Base-by-base conservation (phyloP, 176 grass and related monocot genomes). In the Oryza australiensis region DNA sequence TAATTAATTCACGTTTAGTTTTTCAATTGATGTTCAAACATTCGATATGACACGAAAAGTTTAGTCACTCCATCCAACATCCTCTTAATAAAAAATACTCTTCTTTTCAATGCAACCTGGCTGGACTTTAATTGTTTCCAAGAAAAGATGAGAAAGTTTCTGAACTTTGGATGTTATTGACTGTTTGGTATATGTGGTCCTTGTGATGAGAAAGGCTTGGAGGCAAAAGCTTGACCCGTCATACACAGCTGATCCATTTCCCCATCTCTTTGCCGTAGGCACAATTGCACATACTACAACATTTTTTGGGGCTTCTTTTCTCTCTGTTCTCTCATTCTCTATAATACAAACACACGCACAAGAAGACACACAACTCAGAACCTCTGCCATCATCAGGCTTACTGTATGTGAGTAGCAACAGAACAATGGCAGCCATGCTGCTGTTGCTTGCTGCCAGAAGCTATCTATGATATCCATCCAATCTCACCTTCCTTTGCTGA, bases 161-260 rank as follows among this genome's bases (percentile, higher is more conserved):
- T 53, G 6, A 1, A 16, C 14, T 77, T 88, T 64, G 64, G 82
- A 51, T 29, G 59, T 12, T 66, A 20, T 69, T 49, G 9, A 7
- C 1, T 14, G 20, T 53, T 7, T 57, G 22, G 26, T 22, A 70
- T 28, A 37, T 23, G 34, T 84, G 75, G 35, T 45, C 69, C 75
- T 80, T 75, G 80, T 67, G 15, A 38, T 45, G 48, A 48, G 68
- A 11, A 73, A 48, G 40, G 23, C 83, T 23, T 40, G 24, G 40
- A 43, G 20, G 55, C 57, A 79, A 82, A 84, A 42, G 68, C 35
- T 84, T 65, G 48, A 28, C 68, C 73, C 33, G 3, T 42, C 37
- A 20, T 26, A 35, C 77, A 75, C 26, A 70, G 55, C 30, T 66
- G 46, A 5, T n/a, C n/a, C n/a, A n/a, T 79, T 55, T 55, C 46